Evolutionary conservation across 202 grass and related monocot genomes (phyloP).

Genomic region (Alloteropsis angusta): DNA sequence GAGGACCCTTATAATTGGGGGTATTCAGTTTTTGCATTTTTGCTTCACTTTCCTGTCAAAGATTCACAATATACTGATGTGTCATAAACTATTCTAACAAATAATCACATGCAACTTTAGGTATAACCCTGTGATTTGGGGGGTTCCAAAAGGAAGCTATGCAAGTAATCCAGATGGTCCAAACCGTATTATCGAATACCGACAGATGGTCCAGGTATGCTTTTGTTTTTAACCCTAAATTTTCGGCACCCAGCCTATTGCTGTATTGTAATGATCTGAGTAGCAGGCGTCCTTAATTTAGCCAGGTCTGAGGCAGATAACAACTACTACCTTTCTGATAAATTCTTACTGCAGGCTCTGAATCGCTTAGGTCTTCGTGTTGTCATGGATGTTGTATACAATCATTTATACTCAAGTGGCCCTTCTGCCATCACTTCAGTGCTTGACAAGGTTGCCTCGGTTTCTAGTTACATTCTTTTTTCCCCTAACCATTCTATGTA

Average conservation of each 20-base stretch:
- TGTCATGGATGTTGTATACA: conserved; percentile 89
- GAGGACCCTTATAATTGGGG: conserved; percentile 91
- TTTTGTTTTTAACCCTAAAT: background rate
- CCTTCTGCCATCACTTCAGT: conserved; percentile 55
- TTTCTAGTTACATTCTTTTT: background rate
- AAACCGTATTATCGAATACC: conserved; percentile 76
- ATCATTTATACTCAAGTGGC: conserved; percentile 80
- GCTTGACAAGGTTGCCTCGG: conserved; percentile 66
- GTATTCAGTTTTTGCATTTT: conserved; percentile 38
- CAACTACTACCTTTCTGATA: conserved; percentile 21
- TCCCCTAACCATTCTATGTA: background rate
- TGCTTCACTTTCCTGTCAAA: background rate
- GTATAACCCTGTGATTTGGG: conserved; percentile 87
- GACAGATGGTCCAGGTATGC: conserved; percentile 80
- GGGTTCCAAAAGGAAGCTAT: conserved; percentile 94
- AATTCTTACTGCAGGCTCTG: conserved; percentile 47
- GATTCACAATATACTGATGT: conserved; percentile 10
- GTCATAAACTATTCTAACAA: conserved; percentile 14
- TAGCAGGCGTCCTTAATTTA: background rate
- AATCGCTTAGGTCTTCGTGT: conserved; percentile 75
- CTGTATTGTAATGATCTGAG: background rate
- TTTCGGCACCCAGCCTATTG: background rate
- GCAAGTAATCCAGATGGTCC: conserved; percentile 71
- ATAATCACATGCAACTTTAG: conserved; percentile 40
- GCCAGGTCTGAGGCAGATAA: conserved; percentile 1